Conservation (phyloP, 2,329 filamentous ascomycete genomes). For the Fusarium sacchari region DNA sequence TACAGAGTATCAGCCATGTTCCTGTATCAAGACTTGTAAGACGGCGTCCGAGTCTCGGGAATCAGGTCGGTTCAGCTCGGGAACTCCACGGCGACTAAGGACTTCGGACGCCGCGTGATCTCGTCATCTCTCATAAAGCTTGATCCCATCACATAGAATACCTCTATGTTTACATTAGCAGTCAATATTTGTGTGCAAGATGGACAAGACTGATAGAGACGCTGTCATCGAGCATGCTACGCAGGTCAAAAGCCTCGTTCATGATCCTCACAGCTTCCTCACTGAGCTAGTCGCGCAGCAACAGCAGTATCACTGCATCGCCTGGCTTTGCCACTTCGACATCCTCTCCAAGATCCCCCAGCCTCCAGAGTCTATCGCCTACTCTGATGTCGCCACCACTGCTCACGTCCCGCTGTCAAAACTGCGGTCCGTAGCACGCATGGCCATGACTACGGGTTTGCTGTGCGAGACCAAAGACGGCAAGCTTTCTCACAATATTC, state of each 20-base stretch:
- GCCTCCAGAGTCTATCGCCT: neutral
- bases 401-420: conserved; percentile 16
- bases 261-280: conserved; percentile 31
- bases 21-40: neutral
- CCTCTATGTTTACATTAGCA: neutral
- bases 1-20: neutral
- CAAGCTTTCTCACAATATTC: conserved; percentile 46
- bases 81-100: conserved; percentile 13
- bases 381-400: conserved; percentile 14
- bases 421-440: conserved; percentile 40
- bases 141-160: neutral
- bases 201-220: conserved; percentile 29
- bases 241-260: conserved; percentile 20
- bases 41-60: conserved; percentile 22
- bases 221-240: conserved; percentile 24
- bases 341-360: conserved; percentile 16
- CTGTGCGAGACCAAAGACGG: conserved; percentile 46
- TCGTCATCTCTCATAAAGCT: conserved; percentile 3
- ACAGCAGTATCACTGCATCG: conserved; percentile 29
- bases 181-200: neutral
- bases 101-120: conserved; percentile 15
- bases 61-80: conserved; percentile 1
- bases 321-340: conserved; percentile 29
- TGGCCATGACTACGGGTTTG: conserved; percentile 51
- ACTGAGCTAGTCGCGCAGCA: conserved; percentile 28